Evolutionary conservation across 108 stramenopile genomes (phyloP).

Genomic region (Conticribra guillardii): DNA sequence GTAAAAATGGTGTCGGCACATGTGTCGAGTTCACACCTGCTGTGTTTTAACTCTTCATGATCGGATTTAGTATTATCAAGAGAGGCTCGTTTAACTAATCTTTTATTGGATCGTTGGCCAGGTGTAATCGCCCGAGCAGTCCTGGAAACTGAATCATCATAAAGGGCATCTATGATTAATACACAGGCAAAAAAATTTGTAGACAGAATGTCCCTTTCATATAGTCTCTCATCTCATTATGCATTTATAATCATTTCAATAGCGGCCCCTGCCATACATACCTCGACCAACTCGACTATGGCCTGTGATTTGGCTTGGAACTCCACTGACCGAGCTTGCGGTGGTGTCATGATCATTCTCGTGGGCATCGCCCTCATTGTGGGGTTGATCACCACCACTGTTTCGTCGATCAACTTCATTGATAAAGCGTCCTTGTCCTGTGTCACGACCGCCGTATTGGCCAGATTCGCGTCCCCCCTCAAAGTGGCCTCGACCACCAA

Average conservation of each 20-base stretch:
- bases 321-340: neutral
- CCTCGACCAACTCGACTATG: neutral
- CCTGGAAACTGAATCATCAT: no score
- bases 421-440: neutral
- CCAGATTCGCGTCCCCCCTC: neutral
- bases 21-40: constrained; percentile 6
- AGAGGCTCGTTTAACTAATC: neutral
- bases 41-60: no score
- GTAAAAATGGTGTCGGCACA: constrained; percentile 8
- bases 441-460: neutral
- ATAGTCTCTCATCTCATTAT: neutral
- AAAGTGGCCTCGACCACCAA: no score
- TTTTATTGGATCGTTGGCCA: neutral
- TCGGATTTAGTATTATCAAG: neutral
- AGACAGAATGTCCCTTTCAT: neutral
- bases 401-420: no score
- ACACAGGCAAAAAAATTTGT: no score
- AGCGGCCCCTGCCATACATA: neutral
- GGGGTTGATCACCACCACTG: neutral
- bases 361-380: neutral
- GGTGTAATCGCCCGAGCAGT: no score
- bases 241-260: no score
- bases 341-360: no score
- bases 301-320: neutral
- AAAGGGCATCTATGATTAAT: no score